Evolutionary conservation across 805 yeast genomes (phyloP).

Genomic region (Suhomyces emberorum): DNA sequence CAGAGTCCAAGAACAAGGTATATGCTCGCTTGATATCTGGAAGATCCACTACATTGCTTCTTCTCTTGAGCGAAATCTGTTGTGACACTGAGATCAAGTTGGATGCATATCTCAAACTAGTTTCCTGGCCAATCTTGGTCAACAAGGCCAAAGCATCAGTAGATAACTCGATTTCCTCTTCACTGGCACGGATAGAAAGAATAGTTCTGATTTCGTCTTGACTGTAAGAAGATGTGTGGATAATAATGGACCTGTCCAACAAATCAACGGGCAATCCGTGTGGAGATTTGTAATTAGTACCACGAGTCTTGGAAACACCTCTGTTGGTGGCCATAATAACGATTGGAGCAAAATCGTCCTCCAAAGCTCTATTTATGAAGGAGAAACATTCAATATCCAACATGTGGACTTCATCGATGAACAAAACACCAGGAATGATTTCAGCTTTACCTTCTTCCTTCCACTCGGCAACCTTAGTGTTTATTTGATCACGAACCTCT

Average conservation of each 20-base stretch:
- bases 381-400: constrained; percentile 95
- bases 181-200: constrained; percentile 83
- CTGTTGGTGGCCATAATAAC: constrained; percentile 98
- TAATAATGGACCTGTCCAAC: constrained; percentile 89
- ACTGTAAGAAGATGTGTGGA: constrained; percentile 76
- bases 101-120: constrained; percentile 88
- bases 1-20: constrained; percentile 81
- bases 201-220: constrained; percentile 85
- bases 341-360: constrained; percentile 94
- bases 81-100: constrained; percentile 89
- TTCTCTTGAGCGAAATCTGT: constrained; percentile 80
- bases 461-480: constrained; percentile 96
- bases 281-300: constrained; percentile 89
- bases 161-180: constrained; percentile 84
- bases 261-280: constrained; percentile 97
- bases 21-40: constrained; percentile 86
- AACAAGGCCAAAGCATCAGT: constrained; percentile 82
- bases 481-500: constrained; percentile 94
- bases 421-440: constrained; percentile 94
- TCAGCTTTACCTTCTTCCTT: constrained; percentile 98
- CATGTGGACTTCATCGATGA: constrained; percentile 98
- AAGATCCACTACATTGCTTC: constrained; percentile 66
- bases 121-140: constrained; percentile 85
- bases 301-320: constrained; percentile 90
- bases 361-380: constrained; percentile 91